These are phyloP conservation scores for Trichoderma cornu-damae DNA, from an alignment of 2,329 filamentous ascomycete genomes.

Conservation along the genomic window DNA sequence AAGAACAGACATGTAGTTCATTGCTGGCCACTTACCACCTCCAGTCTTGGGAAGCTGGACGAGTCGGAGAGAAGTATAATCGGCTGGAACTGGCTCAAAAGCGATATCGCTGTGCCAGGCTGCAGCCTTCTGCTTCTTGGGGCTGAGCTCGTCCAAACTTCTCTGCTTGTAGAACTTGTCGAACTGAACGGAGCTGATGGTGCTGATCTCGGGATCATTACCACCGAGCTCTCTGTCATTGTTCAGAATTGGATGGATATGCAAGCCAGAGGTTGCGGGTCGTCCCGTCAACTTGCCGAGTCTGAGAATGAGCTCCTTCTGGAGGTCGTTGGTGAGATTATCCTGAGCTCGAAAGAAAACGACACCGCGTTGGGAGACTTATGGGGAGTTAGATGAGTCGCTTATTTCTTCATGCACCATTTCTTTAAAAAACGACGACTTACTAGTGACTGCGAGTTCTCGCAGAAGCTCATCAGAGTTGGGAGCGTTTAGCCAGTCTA, in stretches of 20 bases:
- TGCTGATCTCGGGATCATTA: conserved; percentile 56
- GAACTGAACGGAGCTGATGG: conserved; percentile 54
- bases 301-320: conserved; percentile 59
- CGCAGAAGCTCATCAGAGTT: conserved; percentile 60
- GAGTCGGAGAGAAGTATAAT: conserved; percentile 56
- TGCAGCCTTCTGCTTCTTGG: conserved; percentile 42
- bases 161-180: conserved; percentile 43
- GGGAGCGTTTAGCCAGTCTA: conserved; percentile 55
- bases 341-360: conserved; percentile 66
- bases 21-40: conserved; percentile 38
- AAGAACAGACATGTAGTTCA: neutral
- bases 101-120: conserved; percentile 61
- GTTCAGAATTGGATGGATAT: conserved; percentile 57
- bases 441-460: conserved; percentile 64
- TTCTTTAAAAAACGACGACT: no score
- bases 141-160: conserved; percentile 16
- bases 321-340: conserved; percentile 54
- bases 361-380: conserved; percentile 65
- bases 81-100: conserved; percentile 58
- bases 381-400: neutral
- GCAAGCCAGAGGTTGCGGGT: conserved; percentile 49
- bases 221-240: conserved; percentile 48
- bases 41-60: conserved; percentile 51
- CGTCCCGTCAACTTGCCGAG: conserved; percentile 56
- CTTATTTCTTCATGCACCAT: no score